These are phyloP conservation scores for Linderniella brevidens DNA, from an alignment of 257 asterid species.

Conservation along the genomic window DNA sequence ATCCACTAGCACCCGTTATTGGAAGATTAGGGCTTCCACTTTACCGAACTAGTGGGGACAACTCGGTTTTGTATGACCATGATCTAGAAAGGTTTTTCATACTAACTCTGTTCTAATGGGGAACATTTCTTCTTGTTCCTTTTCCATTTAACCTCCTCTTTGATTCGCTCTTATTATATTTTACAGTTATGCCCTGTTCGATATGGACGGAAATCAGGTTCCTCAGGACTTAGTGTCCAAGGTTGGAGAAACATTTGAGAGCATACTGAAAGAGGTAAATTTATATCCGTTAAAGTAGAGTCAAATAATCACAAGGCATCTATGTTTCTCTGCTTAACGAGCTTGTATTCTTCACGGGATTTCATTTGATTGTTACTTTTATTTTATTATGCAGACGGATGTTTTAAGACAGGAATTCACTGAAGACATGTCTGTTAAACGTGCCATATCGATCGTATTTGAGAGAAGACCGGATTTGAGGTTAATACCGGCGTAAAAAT, in stretches of 20 bases:
- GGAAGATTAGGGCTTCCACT: slow-evolving; percentile 91
- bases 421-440: slow-evolving; percentile 70
- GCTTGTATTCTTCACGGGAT: slow-evolving; percentile 1
- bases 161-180: not conserved
- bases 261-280: slow-evolving; percentile 69
- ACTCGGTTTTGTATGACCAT: slow-evolving; percentile 93
- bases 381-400: slow-evolving; percentile 39
- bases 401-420: slow-evolving; percentile 47
- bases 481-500: slow-evolving; percentile 12
- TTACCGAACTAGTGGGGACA: slow-evolving; percentile 93
- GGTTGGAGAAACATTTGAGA: slow-evolving; percentile 79
- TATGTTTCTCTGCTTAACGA: not conserved
- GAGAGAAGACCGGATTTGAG: slow-evolving; percentile 83
- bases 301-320: not conserved
- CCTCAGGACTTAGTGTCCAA: slow-evolving; percentile 73
- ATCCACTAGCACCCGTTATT: slow-evolving; percentile 82
- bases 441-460: slow-evolving; percentile 65
- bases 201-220: slow-evolving; percentile 83
- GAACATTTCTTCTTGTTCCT: not conserved
- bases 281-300: not conserved
- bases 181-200: slow-evolving; percentile 85
- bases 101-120: not conserved
- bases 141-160: not conserved
- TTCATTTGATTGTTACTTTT: slow-evolving; percentile 7
- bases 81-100: slow-evolving; percentile 85